Conservation (phyloP, 805 yeast genomes). For the Suhomyces vadensis region DNA sequence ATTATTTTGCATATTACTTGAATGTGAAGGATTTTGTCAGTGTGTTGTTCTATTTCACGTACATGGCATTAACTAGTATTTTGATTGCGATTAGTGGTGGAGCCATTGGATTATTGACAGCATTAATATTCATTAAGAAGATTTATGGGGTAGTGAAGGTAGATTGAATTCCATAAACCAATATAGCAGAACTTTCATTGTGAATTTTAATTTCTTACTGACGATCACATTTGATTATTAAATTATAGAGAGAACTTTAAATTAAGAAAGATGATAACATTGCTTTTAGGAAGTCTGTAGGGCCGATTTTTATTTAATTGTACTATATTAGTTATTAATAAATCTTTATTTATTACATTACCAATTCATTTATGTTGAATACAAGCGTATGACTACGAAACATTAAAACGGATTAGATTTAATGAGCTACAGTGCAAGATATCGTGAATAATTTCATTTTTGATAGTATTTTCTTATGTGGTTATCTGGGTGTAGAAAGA, state of each 20-base stretch:
- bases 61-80: slow-evolving; percentile 63
- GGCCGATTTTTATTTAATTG: slow-evolving; percentile 1
- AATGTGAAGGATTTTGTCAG: slow-evolving; percentile 68
- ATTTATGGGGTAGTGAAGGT: slow-evolving; percentile 60
- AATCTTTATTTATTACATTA: slow-evolving; percentile 1
- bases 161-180: too few species aligned
- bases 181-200: too few species aligned
- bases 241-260: too few species aligned
- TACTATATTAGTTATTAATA: slow-evolving; percentile 1
- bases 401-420: too few species aligned
- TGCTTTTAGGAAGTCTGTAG: too few species aligned
- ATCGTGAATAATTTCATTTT: slow-evolving; percentile 9
- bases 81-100: slow-evolving; percentile 74
- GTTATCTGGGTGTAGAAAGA: slow-evolving; percentile 1
- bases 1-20: slow-evolving; percentile 60
- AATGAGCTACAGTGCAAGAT: background rate
- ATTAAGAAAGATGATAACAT: too few species aligned
- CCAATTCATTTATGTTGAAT: background rate
- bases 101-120: slow-evolving; percentile 67
- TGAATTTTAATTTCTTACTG: too few species aligned
- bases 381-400: too few species aligned
- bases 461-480: background rate
- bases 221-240: too few species aligned
- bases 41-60: slow-evolving; percentile 65
- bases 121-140: slow-evolving; percentile 62